Base-by-base conservation (phyloP, 208 protist species). In the Acanthamoeba castellanii region DNA sequence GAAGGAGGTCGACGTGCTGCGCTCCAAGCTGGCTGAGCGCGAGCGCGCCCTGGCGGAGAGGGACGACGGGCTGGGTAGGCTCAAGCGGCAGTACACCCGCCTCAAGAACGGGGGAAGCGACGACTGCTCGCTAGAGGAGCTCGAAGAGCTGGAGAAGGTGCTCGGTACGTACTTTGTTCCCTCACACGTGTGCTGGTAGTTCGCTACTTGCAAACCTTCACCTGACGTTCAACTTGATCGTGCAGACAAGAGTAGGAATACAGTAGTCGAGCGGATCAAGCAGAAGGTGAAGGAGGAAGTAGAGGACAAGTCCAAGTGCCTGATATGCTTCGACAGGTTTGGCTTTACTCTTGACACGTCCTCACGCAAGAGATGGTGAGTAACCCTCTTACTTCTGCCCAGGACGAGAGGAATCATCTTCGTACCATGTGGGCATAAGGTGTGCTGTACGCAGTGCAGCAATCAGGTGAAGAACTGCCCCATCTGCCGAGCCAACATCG, bases 401-500 rank as follows among this genome's bases (percentile, higher is more conserved):
- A 88, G 81, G 50, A 88, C 81, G n/a, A 88, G 37, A 42, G 81
- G 27, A 0, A 88, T 88, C n/a, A 88, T 88, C 45, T 88, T 88
- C 81, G 81, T 88, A 14, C 81, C 81, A 3, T 88, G 81, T 45
- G 81, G 81, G 5, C 81, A 88, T 37, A 32, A 27, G n/a, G 81
- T 88, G 11, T 88, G 81, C 34, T 88, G 81, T 42, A 25, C 13
- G 4, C 50, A 88, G 50, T 88, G 81, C 30, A 88, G 81, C 81
- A 64, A 64, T 37, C 45, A 64, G 30, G 81, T 88, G n/a, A 88
- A 88, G 81, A 64, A 20, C 18, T 88, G 81, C n/a, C 81, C 81
- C 50, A 88, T 88, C 2, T 88, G 81, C 34, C 81, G 81, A 13
- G 50, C 50, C 52, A 64, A 88, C 52, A 88, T 88, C 50, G 52